Base-by-base conservation (phyloP, 352 stramenopile genomes). In the Thalassiosira delicatula region DNA sequence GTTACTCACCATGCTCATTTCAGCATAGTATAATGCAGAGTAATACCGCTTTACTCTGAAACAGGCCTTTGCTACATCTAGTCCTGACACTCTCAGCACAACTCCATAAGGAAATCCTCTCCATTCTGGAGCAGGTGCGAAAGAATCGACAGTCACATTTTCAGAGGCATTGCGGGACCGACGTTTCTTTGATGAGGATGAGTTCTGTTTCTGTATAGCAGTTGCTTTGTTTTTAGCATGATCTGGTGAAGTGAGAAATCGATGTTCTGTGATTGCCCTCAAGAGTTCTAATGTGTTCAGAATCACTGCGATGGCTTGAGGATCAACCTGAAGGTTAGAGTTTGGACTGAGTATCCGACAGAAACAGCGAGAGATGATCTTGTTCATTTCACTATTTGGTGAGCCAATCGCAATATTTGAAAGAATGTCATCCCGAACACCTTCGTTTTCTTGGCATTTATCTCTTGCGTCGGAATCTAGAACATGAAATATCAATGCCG, bases 1-100 rank as follows among this genome's bases (percentile, higher is more conserved):
- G n/a, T n/a, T n/a, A n/a, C n/a, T n/a, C n/a, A n/a, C n/a, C 83
- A 89, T 89, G n/a, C 73, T 82, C 72, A 92, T 89, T 30, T 94
- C 89, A 32, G 88, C 78, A 72, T 92, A 95, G 68, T 92, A 92
- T 27, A 95, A 69, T 35, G 88, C 87, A 56, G 83, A 90, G 40
- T 82, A 81, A 79, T 86, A 93, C 25, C 80, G 69, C 37, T 89
- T 86, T 11, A 82, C 56, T 49, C 80, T 49, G 21, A 92, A 83
- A 65, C 88, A 93, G 27, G 88, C 88, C 33, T 69, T 57, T 29
- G 88, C 87, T 60, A 94, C 70, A 69, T 86, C 61, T 23, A 92
- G 66, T 42, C 91, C 91, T 74, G 87, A 78, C 33, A 95, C 59
- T n/a, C 79, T 77, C 25, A 95, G 57, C 25, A 92, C 88, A 59